These are phyloP conservation scores for Cucurbita ficifolia DNA, from an alignment of 306 rosid genomes.

Conservation along the genomic window DNA sequence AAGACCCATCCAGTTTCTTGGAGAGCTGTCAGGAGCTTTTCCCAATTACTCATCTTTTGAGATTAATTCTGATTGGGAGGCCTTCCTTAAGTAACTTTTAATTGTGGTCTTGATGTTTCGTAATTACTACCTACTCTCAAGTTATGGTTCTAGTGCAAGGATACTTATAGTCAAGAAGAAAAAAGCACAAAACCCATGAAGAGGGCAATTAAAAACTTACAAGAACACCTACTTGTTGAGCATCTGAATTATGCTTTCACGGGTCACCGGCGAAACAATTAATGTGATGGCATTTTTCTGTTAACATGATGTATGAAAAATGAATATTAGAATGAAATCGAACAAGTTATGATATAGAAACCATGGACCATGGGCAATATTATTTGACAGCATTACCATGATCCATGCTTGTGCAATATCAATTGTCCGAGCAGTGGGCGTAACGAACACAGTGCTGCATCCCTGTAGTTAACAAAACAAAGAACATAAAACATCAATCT, in stretches of 20 bases:
- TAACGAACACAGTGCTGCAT: slow-evolving; percentile 89
- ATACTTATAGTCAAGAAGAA: neutral
- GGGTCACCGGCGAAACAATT: slow-evolving; percentile 56
- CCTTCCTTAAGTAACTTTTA: neutral
- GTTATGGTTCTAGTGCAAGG: neutral
- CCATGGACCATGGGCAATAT: neutral
- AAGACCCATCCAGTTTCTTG: neutral
- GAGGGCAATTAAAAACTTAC: slow-evolving; percentile 9
- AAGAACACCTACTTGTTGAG: slow-evolving; percentile 60
- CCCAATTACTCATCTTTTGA: neutral
- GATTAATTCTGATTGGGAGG: neutral
- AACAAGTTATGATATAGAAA: slow-evolving; percentile 7
- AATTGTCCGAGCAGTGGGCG: slow-evolving; percentile 93
- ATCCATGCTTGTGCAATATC: slow-evolving; percentile 87
- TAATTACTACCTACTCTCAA: neutral
- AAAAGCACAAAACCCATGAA: neutral
- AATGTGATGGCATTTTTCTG: slow-evolving; percentile 66
- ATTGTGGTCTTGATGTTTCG: neutral
- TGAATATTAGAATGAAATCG: neutral
- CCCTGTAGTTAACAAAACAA: slow-evolving; percentile 66
- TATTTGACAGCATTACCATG: slow-evolving; percentile 38
- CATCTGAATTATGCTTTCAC: slow-evolving; percentile 41
- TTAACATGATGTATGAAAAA: neutral
- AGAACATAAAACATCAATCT: neutral
- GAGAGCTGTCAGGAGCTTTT: neutral